A percentile compares a stretch with the other conserved stretches of the same genome.
phyloP scores from a whole-genome alignment of 1,139 yeast genomes.

The Keqinozyma sinolaborantium region DNA sequence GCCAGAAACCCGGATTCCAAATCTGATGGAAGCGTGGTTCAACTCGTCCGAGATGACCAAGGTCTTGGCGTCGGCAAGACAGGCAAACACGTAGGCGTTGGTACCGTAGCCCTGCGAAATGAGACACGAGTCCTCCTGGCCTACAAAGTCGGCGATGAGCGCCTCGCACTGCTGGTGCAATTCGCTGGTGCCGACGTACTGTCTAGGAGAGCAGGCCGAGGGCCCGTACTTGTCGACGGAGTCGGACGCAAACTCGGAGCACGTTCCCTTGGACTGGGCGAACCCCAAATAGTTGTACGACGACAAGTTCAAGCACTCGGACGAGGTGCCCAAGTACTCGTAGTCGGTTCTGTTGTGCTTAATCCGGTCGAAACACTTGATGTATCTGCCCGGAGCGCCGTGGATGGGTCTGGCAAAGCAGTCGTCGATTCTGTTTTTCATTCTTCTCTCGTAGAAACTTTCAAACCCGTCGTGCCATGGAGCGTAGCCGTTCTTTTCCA shows the following conservation, averaged over 20 bases:
- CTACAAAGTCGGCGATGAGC: slow-evolving; percentile 80
- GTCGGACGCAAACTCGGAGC: slow-evolving; percentile 76
- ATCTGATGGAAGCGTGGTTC: slow-evolving; percentile 93
- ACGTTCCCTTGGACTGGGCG: slow-evolving; percentile 90
- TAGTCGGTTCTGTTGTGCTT: slow-evolving; percentile 61
- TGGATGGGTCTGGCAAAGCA: slow-evolving; percentile 94
- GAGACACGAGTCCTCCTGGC: slow-evolving; percentile 83
- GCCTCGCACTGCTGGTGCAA: slow-evolving; percentile 73
- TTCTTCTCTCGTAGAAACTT: slow-evolving; percentile 86
- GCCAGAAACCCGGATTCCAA: slow-evolving; percentile 90
- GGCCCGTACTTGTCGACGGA: slow-evolving; percentile 69
- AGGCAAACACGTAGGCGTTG: slow-evolving; percentile 84
- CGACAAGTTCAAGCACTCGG: slow-evolving; percentile 80
- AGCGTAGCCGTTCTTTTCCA: slow-evolving; percentile 86
- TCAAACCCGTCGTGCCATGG: slow-evolving; percentile 96
- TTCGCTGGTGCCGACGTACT: slow-evolving; percentile 71
- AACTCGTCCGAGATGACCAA: slow-evolving; percentile 90
- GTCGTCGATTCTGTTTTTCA: slow-evolving; percentile 87
- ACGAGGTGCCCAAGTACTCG: slow-evolving; percentile 69
- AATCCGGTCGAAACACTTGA: slow-evolving; percentile 74
- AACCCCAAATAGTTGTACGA: slow-evolving; percentile 94
- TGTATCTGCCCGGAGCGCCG: slow-evolving; percentile 94
- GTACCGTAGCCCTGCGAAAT: slow-evolving; percentile 97
- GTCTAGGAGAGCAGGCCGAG: slow-evolving; percentile 75
- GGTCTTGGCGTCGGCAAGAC: slow-evolving; percentile 82